Evolutionary conservation across 1,284 basidiomycete genomes (phyloP).

Genomic region (Leccinum subspadiceum): DNA sequence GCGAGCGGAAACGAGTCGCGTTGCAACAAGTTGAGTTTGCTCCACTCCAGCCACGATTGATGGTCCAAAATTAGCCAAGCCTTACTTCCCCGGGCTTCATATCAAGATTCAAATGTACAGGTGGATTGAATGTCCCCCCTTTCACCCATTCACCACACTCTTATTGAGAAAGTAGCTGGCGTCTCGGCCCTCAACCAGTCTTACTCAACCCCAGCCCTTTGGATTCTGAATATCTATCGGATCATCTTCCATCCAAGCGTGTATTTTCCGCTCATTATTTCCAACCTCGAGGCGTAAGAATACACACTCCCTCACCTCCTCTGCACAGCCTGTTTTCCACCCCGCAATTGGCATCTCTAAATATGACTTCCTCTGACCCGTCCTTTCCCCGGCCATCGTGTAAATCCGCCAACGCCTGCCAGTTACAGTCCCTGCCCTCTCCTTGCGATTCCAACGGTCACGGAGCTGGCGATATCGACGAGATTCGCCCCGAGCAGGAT

Average conservation of each 20-base stretch:
- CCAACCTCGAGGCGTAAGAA: constrained; percentile 21
- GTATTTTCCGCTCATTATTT: constrained; percentile 5
- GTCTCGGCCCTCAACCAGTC: constrained; percentile 10
- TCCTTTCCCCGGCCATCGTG: constrained; percentile 50
- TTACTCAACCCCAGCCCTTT: constrained; percentile 3
- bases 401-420: constrained; percentile 66
- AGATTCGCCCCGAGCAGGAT: constrained; percentile 64
- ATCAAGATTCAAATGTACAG: not conserved
- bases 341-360: not conserved
- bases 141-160: constrained; percentile 10
- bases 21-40: constrained; percentile 19
- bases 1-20: constrained; percentile 26
- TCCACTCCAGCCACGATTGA: constrained; percentile 14
- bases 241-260: constrained; percentile 7
- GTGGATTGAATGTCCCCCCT: constrained; percentile 5
- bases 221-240: constrained; percentile 12
- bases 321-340: constrained; percentile 8
- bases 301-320: constrained; percentile 9
- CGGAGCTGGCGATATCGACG: constrained; percentile 73
- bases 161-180: not conserved
- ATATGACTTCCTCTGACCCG: constrained; percentile 16
- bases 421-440: constrained; percentile 72
- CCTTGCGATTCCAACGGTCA: constrained; percentile 76
- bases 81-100: constrained; percentile 15
- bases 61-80: constrained; percentile 3